A percentile compares a stretch with the other conserved stretches of the same genome.
These are phyloP conservation scores for Termitomyces sp. DNA, from an alignment of 768 basidiomycete genomes.

Conservation along the genomic window DNA sequence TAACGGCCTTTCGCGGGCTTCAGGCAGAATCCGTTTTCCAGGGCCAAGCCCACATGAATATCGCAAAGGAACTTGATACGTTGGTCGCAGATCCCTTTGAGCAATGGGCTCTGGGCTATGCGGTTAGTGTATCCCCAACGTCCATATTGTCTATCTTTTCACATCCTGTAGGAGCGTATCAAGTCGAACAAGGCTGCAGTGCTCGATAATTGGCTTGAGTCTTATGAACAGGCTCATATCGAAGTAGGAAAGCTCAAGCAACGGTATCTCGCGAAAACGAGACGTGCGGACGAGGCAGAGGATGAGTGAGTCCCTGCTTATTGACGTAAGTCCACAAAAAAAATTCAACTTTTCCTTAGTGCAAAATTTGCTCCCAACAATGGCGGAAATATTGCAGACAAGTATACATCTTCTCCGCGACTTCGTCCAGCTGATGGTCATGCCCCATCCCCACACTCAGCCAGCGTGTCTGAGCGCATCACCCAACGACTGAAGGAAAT, in stretches of 20 bases:
- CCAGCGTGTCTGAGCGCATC: conserved; percentile 86
- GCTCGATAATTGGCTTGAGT: conserved; percentile 60
- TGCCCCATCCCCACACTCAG: conserved; percentile 53
- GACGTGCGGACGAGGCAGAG: conserved; percentile 86
- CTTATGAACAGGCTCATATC: conserved; percentile 64
- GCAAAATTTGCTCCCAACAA: conserved; percentile 81
- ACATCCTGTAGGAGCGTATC: conserved; percentile 49
- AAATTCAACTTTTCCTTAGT: conserved; percentile 32
- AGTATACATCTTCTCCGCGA: conserved; percentile 78
- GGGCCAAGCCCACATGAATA: conserved; percentile 66
- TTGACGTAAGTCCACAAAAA: neutral
- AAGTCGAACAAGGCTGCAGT: conserved; percentile 50
- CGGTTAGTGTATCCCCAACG: conserved; percentile 33
- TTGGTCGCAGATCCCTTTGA: conserved; percentile 79
- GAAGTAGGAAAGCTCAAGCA: conserved; percentile 74
- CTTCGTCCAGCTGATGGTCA: conserved; percentile 54
- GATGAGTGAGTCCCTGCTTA: conserved; percentile 68
- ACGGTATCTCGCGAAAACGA: conserved; percentile 70
- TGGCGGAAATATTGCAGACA: conserved; percentile 47
- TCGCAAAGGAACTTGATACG: conserved; percentile 70
- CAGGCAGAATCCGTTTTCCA: conserved; percentile 68
- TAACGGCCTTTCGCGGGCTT: conserved; percentile 75
- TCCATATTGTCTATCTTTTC: conserved; percentile 8
- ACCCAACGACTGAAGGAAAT: conserved; percentile 77
- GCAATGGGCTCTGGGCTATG: conserved; percentile 72